Evolutionary conservation across 345 rosid species (phyloP), one percentile per base, ranked within the genome.

Genomic region (Garcia nutans): DNA sequence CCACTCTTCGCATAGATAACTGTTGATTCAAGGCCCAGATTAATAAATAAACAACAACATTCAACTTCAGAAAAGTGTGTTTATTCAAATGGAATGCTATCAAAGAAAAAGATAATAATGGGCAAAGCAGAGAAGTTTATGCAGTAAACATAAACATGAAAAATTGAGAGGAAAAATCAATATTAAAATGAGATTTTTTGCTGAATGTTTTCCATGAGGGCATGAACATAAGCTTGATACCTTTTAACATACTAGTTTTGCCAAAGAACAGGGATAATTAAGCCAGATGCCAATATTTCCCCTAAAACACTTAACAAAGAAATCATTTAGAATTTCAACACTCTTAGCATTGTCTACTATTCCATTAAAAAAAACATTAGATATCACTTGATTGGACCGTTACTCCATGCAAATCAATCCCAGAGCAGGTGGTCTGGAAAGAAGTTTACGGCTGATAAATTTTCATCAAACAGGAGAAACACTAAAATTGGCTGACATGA

Each of bases 1-100:
- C 98, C 98, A 96, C 74, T 96, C 99, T 83, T 96, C 97, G 86
- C 92, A 86, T 65, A 96, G 78, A 83, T 93, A 96, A 77, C 99
- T 96, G 87, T 49, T 70, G 83, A 75, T 76, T 74, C 84, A 76
- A 58, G 50, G 44, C 23, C 22, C 0, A 55, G 73, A 60, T 74
- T 72, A 44, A 70, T 79, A 58, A 82, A 77, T 52, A 78, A 75
- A 62, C 37, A 33, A 13, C 55, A 33, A 5, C 19, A 11, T 20
- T 15, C 42, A 65, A 1, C 50, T 64, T 63, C 11, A 54, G 22
- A 57, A 26, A 28, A 65, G 0, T 8, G 13, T 41, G 26, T 5
- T 37, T 55, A 23, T 24, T 37, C 42, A 50, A 52, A 55, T 31
- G 22, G 56, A 64, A 47, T 31, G 33, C 56, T 9, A 42, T 20